A percentile compares a stretch with the other conserved stretches of the same genome.
Conservation (phyloP, 2,329 filamentous ascomycete genomes). For the Lojkania enalia region DNA sequence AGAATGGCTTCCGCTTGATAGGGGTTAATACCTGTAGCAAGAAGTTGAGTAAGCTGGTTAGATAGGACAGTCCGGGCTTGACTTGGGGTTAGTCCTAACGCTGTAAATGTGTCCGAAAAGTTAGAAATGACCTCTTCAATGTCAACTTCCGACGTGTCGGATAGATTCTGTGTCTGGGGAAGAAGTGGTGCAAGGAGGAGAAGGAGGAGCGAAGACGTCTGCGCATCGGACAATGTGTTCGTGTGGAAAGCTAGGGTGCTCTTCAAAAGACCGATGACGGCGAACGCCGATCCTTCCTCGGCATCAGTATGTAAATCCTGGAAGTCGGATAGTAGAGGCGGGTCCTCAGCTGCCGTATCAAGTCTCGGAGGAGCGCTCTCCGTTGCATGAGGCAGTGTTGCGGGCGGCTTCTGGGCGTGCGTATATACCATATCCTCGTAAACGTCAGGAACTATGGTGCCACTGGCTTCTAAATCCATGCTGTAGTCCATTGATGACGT, state of each 20-base stretch:
- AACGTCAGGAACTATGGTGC: constrained; percentile 46
- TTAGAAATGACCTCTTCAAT: constrained; percentile 37
- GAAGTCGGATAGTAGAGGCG: constrained; percentile 42
- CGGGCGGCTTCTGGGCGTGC: constrained; percentile 22
- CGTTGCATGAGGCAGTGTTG: constrained; percentile 20
- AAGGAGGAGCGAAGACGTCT: constrained; percentile 53
- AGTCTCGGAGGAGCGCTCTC: constrained; percentile 31
- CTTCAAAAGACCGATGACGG: constrained; percentile 48
- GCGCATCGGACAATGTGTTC: constrained; percentile 47
- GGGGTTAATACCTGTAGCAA: constrained; percentile 51
- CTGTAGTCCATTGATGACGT: constrained; percentile 30
- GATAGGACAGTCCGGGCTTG: constrained; percentile 48
- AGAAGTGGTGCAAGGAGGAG: constrained; percentile 52
- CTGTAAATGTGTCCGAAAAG: constrained; percentile 46
- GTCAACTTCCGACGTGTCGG: constrained; percentile 31
- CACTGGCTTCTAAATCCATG: constrained; percentile 47
- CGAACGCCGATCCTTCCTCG: constrained; percentile 41
- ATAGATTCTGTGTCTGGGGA: constrained; percentile 45
- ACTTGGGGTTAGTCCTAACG: constrained; percentile 42
- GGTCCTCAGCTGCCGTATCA: constrained; percentile 30
- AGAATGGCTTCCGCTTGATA: constrained; percentile 60
- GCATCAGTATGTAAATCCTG: constrained; percentile 39
- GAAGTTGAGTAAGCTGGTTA: constrained; percentile 44
- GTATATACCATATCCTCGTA: constrained; percentile 32
- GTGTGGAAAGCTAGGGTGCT: constrained; percentile 49